Base-by-base conservation (phyloP, 2,329 filamentous ascomycete species). In the Diaporthe helianthi region DNA sequence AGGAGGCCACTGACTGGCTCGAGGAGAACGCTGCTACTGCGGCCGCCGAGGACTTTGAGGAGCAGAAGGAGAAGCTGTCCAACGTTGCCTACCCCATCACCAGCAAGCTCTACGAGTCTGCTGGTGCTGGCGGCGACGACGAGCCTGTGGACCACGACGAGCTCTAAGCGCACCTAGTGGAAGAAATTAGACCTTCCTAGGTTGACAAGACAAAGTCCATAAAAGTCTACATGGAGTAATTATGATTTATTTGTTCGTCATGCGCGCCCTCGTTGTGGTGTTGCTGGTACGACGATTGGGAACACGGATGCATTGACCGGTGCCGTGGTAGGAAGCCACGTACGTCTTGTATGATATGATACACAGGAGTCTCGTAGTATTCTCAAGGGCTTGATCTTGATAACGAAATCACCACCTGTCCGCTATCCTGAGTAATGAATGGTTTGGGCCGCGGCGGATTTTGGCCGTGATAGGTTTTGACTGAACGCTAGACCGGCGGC, bases 61-160 rank as follows among this genome's bases (percentile, higher is more conserved):
- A 99, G 89, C 95, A 98, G 87, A 97, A 97, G 88, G 95, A 99
- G 92, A 98, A 98, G 89, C 89, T 99, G 75, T 97, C 93, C 77
- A 92, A 92, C 82, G 93, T 98, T 74, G 96, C 96, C 67, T 98
- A 98, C 86, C 96, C 96, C 75, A 99, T 99, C 85, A 99, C 96
- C 77, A 97, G 93, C 86, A 99, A 99, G 90, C 88, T 98, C 78
- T 98, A 98, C 87, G 84, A 81, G 75, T 82, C 86, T 76, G 85
- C 87, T 77, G 89, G 88, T 76, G 81, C 79, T 65, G 90, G 87
- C 74, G 89, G 86, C 73, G 91, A 90, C 71, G 92, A 93, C 74
- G 92, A 90, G 81, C 88, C 89, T 72, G 79, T 82, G 74, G 82
- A 79, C 70, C 92, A 94, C 82, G 92, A 94, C 78, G 92, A 95